A percentile compares a stretch with the other conserved stretches of the same genome.
Evolutionary conservation across 2,329 filamentous ascomycete species (phyloP).

Genomic region (Aspergillus sp.): DNA sequence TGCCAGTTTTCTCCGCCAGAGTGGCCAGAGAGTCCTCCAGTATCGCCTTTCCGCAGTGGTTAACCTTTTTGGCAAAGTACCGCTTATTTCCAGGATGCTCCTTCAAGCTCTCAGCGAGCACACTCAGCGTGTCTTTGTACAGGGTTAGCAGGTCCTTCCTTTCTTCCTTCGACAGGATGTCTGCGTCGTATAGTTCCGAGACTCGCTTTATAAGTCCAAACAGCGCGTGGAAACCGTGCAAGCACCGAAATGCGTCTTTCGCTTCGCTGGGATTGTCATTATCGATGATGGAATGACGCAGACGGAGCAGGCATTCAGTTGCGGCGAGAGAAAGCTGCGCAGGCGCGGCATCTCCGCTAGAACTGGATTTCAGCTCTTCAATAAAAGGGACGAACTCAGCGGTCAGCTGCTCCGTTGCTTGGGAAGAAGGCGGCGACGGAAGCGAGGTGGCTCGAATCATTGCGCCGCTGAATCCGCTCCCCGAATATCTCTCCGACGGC

Average conservation of each 20-base stretch:
- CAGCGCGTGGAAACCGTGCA: constrained; percentile 67
- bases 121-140: constrained; percentile 46
- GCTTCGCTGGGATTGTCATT: constrained; percentile 39
- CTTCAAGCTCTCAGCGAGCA: constrained; percentile 65
- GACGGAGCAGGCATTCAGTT: constrained; percentile 50
- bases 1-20: constrained; percentile 51
- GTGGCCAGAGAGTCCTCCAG: constrained; percentile 60
- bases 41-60: constrained; percentile 68
- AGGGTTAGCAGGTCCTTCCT: constrained; percentile 61
- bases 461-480: constrained; percentile 24
- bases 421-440: constrained; percentile 20
- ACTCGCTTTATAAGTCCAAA: constrained; percentile 61
- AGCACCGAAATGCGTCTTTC: constrained; percentile 75
- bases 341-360: constrained; percentile 18
- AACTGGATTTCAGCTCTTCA: constrained; percentile 26
- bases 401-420: constrained; percentile 25
- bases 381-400: constrained; percentile 30
- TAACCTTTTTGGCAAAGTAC: constrained; percentile 70
- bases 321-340: constrained; percentile 34
- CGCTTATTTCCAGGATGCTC: constrained; percentile 77
- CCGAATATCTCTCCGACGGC: constrained; percentile 22
- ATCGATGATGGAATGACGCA: constrained; percentile 57
- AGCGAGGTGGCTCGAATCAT: constrained; percentile 22
- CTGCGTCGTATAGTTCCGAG: constrained; percentile 61
- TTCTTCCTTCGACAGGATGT: constrained; percentile 50